These are phyloP conservation scores for Sporothrix globosa DNA, from an alignment of 2,329 filamentous ascomycete genomes.

Conservation along the genomic window DNA sequence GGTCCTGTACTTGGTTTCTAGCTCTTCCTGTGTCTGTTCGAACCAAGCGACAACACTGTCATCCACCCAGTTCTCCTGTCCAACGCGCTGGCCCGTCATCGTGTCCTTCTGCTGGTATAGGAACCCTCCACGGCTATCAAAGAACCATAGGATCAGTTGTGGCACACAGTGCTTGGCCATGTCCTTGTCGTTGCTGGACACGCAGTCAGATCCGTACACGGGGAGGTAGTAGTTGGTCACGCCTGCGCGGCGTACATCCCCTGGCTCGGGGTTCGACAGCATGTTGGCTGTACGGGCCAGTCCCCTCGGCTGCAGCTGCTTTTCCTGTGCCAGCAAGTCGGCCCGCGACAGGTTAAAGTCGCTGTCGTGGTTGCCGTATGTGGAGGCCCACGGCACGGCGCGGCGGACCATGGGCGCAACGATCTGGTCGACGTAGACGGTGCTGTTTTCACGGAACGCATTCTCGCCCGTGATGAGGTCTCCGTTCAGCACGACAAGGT, in stretches of 20 bases:
- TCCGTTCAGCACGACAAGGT: slow-evolving; percentile 64
- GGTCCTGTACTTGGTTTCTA: slow-evolving; percentile 39
- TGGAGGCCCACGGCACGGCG: slow-evolving; percentile 57
- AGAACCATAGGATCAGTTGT: slow-evolving; percentile 61
- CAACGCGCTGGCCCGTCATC: slow-evolving; percentile 34
- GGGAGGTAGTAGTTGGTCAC: slow-evolving; percentile 43
- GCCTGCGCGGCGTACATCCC: slow-evolving; percentile 34
- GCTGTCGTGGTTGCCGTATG: slow-evolving; percentile 65
- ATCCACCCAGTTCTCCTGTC: slow-evolving; percentile 50
- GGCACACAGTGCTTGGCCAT: slow-evolving; percentile 37
- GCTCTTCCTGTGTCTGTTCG: slow-evolving; percentile 42
- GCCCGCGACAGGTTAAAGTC: slow-evolving; percentile 52
- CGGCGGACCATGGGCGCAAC: slow-evolving; percentile 52
- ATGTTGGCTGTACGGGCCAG: slow-evolving; percentile 38
- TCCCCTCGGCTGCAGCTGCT: slow-evolving; percentile 34
- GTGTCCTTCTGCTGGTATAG: slow-evolving; percentile 43
- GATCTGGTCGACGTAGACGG: slow-evolving; percentile 53
- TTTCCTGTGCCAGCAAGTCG: slow-evolving; percentile 40
- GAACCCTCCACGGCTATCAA: slow-evolving; percentile 59
- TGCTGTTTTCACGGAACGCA: slow-evolving; percentile 52
- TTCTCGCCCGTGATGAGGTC: slow-evolving; percentile 66
- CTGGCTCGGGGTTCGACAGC: slow-evolving; percentile 31
- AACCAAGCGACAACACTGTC: slow-evolving; percentile 52
- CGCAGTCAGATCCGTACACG: slow-evolving; percentile 39
- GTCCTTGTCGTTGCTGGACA: background rate